phyloP scores from a whole-genome alignment of 805 yeast genomes.

The Candida verbasci region DNA sequence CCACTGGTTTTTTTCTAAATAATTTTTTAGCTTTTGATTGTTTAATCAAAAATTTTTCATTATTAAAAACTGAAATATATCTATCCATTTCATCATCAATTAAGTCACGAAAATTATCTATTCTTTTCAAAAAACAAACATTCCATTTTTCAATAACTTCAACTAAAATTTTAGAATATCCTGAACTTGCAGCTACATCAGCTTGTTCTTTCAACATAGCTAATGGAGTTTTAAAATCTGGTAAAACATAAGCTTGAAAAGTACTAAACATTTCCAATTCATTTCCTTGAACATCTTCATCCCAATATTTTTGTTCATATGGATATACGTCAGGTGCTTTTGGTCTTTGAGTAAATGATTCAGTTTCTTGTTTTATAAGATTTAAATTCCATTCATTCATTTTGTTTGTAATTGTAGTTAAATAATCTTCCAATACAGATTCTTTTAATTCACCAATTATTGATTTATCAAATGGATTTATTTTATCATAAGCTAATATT shows the following conservation, averaged over 20 bases:
- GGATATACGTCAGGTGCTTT: slow-evolving; percentile 72
- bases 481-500: slow-evolving; percentile 65
- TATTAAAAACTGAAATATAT: slow-evolving; percentile 39
- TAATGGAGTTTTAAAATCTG: slow-evolving; percentile 74
- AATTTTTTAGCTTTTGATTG: slow-evolving; percentile 44
- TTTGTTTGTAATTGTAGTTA: slow-evolving; percentile 63
- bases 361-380: slow-evolving; percentile 61
- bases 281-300: slow-evolving; percentile 33
- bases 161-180: slow-evolving; percentile 71
- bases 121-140: slow-evolving; percentile 54
- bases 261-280: slow-evolving; percentile 27
- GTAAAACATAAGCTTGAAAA: slow-evolving; percentile 55
- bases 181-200: slow-evolving; percentile 81
- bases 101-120: slow-evolving; percentile 54
- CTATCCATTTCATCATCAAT: slow-evolving; percentile 43
- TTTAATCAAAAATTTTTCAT: slow-evolving; percentile 31
- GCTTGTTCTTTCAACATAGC: slow-evolving; percentile 86
- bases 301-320: slow-evolving; percentile 43
- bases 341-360: slow-evolving; percentile 57
- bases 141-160: slow-evolving; percentile 77
- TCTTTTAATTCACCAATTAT: slow-evolving; percentile 70
- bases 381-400: slow-evolving; percentile 83
- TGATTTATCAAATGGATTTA: slow-evolving; percentile 39
- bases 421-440: slow-evolving; percentile 70
- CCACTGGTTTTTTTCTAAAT: slow-evolving; percentile 18